These are phyloP conservation scores for Arthrinium puccinioides DNA, from an alignment of 2,329 filamentous ascomycete genomes.

Conservation along the genomic window DNA sequence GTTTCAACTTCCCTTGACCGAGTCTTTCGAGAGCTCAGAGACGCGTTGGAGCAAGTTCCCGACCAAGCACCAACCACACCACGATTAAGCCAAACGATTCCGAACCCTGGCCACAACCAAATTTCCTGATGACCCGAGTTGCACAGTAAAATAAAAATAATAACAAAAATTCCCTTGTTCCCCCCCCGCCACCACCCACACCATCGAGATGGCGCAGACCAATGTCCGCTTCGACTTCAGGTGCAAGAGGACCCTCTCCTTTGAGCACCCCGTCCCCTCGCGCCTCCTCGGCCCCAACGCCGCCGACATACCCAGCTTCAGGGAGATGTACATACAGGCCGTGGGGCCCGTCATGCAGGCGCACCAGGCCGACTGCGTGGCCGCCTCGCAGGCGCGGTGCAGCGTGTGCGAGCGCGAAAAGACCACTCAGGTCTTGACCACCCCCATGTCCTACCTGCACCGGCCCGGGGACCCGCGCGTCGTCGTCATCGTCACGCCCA, in stretches of 20 bases:
- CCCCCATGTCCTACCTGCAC: conserved; percentile 8
- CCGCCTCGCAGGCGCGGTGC: conserved; percentile 1
- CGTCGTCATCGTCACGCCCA: conserved; percentile 3
- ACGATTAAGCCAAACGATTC: too few relatives aligned
- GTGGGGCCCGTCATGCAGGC: conserved; percentile 5
- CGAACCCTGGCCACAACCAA: too few relatives aligned
- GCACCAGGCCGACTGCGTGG: conserved; percentile 4
- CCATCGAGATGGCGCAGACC: too few relatives aligned
- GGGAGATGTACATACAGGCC: conserved; percentile 4
- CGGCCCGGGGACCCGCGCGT: conserved; percentile 2
- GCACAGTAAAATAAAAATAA: too few relatives aligned
- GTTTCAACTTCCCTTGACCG: too few relatives aligned
- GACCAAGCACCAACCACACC: too few relatives aligned
- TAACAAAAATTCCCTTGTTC: too few relatives aligned
- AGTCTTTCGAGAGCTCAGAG: too few relatives aligned
- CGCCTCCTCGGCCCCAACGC: conserved; percentile 1
- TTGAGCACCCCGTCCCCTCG: conserved; percentile 4
- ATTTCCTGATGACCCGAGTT: too few relatives aligned
- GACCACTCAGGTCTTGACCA: conserved; percentile 4
- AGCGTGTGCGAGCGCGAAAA: conserved; percentile 1
- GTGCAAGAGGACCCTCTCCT: conserved; percentile 3
- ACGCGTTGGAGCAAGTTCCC: too few relatives aligned
- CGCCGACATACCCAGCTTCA: neutral
- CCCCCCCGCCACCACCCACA: too few relatives aligned
- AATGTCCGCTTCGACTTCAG: conserved; percentile 5